phyloP scores from a whole-genome alignment of 176 grass and related monocot species.

The Musa beccarii region DNA sequence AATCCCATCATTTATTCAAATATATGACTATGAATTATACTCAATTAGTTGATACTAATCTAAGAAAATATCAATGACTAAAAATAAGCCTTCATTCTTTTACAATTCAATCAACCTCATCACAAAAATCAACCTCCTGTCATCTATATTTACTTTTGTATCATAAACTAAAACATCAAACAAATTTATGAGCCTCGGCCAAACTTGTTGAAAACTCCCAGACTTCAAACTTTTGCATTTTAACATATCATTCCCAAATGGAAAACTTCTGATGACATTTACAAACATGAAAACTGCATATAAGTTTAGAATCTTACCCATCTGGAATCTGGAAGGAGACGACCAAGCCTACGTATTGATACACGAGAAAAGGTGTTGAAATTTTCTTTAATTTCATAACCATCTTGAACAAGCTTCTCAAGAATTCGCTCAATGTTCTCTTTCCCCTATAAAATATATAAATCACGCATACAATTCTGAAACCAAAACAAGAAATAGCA shows the following conservation, averaged over 20 bases:
- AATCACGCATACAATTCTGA: not conserved
- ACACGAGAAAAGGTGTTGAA: conserved; percentile 45
- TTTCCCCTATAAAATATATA: conserved; percentile 32
- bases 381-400: conserved; percentile 33
- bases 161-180: too few relatives aligned
- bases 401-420: conserved; percentile 30
- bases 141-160: too few relatives aligned
- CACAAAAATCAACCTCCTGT: too few relatives aligned
- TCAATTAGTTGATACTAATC: too few relatives aligned
- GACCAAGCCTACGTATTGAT: conserved; percentile 38
- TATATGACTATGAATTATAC: too few relatives aligned
- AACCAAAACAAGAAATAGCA: conserved; percentile 9
- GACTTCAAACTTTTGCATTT: not conserved
- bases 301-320: conserved; percentile 29
- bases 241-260: not conserved
- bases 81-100: too few relatives aligned
- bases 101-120: too few relatives aligned
- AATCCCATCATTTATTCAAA: too few relatives aligned
- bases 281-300: not conserved
- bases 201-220: not conserved
- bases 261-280: not conserved
- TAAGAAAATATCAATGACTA: too few relatives aligned
- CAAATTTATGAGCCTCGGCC: too few relatives aligned
- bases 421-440: conserved; percentile 41
- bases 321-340: conserved; percentile 52